phyloP scores from a whole-genome alignment of 805 yeast species.

The Myxozyma nipponensis region DNA sequence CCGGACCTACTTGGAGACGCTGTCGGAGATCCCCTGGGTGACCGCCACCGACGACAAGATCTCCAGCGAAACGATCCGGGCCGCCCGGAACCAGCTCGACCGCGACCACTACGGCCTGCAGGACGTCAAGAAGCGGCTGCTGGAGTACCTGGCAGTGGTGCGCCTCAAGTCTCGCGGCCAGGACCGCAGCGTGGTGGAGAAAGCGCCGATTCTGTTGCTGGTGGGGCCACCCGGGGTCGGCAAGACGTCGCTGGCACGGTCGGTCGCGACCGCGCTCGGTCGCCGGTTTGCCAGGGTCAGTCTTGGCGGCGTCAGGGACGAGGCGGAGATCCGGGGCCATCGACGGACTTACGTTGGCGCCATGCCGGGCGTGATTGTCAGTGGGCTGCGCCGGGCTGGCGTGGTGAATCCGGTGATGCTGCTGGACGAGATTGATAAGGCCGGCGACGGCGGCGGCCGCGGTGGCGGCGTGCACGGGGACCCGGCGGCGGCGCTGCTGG shows the following conservation, averaged over 20 bases:
- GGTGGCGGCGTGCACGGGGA: slow-evolving; percentile 69
- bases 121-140: slow-evolving; percentile 65
- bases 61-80: slow-evolving; percentile 41
- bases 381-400: slow-evolving; percentile 69
- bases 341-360: slow-evolving; percentile 89
- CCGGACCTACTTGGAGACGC: slow-evolving; percentile 41
- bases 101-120: slow-evolving; percentile 76
- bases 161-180: slow-evolving; percentile 46
- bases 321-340: slow-evolving; percentile 86
- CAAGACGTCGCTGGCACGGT: slow-evolving; percentile 79
- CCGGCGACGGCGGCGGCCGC: slow-evolving; percentile 39
- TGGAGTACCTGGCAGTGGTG: slow-evolving; percentile 76
- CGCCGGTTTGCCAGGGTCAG: slow-evolving; percentile 76
- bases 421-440: slow-evolving; percentile 82
- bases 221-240: slow-evolving; percentile 97
- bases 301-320: slow-evolving; percentile 84
- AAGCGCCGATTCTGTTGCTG: slow-evolving; percentile 70
- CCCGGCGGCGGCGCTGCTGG: slow-evolving; percentile 84
- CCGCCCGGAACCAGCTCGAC: slow-evolving; percentile 57
- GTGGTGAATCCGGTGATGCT: slow-evolving; percentile 79
- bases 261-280: slow-evolving; percentile 70
- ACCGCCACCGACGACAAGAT: slow-evolving; percentile 30
- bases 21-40: slow-evolving; percentile 42
- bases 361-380: slow-evolving; percentile 80
- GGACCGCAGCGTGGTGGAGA: slow-evolving; percentile 19